These are phyloP conservation scores for Globisporangium iwayamae DNA, from an alignment of 352 stramenopile genomes.

Conservation along the genomic window DNA sequence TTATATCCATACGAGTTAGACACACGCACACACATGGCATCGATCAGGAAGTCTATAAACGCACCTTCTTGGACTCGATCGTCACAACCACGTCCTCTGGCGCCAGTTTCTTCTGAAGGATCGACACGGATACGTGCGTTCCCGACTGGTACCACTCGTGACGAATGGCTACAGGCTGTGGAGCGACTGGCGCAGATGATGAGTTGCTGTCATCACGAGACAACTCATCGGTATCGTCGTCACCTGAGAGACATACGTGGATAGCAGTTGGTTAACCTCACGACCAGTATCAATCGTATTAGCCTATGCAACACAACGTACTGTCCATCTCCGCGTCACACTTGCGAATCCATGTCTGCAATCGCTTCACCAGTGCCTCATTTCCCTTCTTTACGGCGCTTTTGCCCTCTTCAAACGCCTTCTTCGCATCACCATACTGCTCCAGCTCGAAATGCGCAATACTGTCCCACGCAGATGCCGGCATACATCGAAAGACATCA, in stretches of 20 bases:
- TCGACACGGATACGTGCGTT: slow-evolving; percentile 75
- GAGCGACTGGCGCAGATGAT: not conserved
- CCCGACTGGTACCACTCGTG: slow-evolving; percentile 88
- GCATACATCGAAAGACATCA: not conserved
- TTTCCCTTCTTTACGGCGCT: slow-evolving; percentile 23
- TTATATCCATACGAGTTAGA: not conserved
- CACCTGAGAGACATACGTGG: not conserved
- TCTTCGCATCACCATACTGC: slow-evolving; percentile 58
- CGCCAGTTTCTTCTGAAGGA: slow-evolving; percentile 79
- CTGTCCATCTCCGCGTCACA: slow-evolving; percentile 80
- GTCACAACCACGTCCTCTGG: slow-evolving; percentile 58
- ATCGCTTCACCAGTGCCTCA: slow-evolving; percentile 42
- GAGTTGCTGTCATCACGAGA: slow-evolving; percentile 6
- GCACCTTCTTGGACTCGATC: slow-evolving; percentile 48
- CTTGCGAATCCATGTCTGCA: slow-evolving; percentile 87
- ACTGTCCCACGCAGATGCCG: slow-evolving; percentile 20
- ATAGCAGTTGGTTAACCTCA: not conserved
- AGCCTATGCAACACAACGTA: slow-evolving; percentile 21
- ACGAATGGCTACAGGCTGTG: slow-evolving; percentile 8
- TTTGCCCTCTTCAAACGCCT: slow-evolving; percentile 56
- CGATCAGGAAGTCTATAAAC: not conserved
- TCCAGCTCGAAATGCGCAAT: slow-evolving; percentile 83
- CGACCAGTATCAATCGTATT: not conserved
- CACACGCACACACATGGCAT: not conserved
- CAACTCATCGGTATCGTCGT: slow-evolving; percentile 12